These are phyloP conservation scores for Senna tora DNA, from an alignment of 306 rosid species.

Conservation along the genomic window DNA sequence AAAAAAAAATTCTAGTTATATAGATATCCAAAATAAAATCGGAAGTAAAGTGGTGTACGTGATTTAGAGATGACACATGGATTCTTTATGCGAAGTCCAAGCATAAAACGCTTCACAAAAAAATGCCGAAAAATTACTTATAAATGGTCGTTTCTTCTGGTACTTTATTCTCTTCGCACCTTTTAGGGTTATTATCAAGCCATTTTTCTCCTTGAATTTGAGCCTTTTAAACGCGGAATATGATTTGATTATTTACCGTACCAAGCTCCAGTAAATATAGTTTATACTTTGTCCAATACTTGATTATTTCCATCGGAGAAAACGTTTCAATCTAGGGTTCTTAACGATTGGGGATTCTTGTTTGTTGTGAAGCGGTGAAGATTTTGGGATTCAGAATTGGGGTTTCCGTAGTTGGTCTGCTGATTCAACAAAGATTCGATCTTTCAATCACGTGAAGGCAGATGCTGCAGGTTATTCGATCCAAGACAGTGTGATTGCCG, in stretches of 20 bases:
- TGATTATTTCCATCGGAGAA: background rate
- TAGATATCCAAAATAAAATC: too few relatives aligned
- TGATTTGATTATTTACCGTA: background rate
- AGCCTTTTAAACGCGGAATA: background rate
- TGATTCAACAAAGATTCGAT: constrained; percentile 40
- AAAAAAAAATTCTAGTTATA: too few relatives aligned
- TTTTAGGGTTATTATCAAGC: constrained; percentile 49
- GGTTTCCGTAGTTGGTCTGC: constrained; percentile 31
- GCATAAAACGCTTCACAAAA: too few relatives aligned
- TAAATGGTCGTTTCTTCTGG: constrained; percentile 16
- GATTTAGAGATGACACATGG: too few relatives aligned
- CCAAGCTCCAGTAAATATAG: background rate
- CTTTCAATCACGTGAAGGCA: background rate
- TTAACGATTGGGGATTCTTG: background rate
- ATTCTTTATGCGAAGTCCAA: too few relatives aligned
- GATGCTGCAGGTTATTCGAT: constrained; percentile 50
- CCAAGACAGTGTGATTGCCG: constrained; percentile 62
- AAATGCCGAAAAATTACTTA: constrained; percentile 5
- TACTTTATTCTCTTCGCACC: background rate
- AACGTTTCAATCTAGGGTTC: background rate
- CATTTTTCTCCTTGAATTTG: background rate
- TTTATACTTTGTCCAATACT: background rate
- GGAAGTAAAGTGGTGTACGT: too few relatives aligned
- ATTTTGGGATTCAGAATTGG: constrained; percentile 57
- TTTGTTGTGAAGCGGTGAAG: background rate